Evolutionary conservation across 2,329 filamentous ascomycete genomes (phyloP), one percentile per base, ranked within the genome.

Genomic region (Thielaviopsis ethacetica): DNA sequence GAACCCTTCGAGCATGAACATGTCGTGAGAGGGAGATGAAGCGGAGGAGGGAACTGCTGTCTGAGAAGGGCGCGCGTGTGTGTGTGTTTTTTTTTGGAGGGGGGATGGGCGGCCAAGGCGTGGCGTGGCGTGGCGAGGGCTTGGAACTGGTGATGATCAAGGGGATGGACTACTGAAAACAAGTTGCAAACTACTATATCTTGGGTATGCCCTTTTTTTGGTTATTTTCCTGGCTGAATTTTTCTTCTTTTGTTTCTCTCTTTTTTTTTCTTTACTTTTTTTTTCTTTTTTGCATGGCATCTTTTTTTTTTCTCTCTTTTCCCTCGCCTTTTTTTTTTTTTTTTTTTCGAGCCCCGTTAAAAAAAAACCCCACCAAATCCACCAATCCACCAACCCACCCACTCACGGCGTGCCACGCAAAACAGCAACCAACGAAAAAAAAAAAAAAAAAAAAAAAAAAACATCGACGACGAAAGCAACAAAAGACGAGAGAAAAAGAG

Each of bases 1-100:
- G 30, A 69, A 74, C 6, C 75, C 76, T 24, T 73, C 76, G 0
- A 73, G 74, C 27, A 73, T 76, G 67, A 73, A 73, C 63, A 72
- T 76, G 69, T 59, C 58, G 57, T 60, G 58, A 60, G 15, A 27
- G 49, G 65, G 26, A 38, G 5, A 6, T 34, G 5, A 13, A 6
- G 13, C 13, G 17, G 13, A 1, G 13, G 13, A n/a, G 15, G 38
- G 17, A 5, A 5, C 13, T n/a, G 38, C 38, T 15, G 7, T 15
- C 4, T 3, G 38, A 44, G 13, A 17, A 44, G 4, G 13, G 4
- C 13, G 38, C 38, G 5, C n/a, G 17, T 3, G 34, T 15, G n/a
- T n/a, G n/a, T n/a, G n/a, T n/a, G n/a, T n/a, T n/a, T n/a, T n/a
- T n/a, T n/a, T 38, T 38, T 38, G 15, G 34, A 12, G 30, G 30